A percentile compares a stretch with the other conserved stretches of the same genome.
phyloP scores from a whole-genome alignment of 2,329 filamentous ascomycete genomes.

The Trichophyton benhamiae region DNA sequence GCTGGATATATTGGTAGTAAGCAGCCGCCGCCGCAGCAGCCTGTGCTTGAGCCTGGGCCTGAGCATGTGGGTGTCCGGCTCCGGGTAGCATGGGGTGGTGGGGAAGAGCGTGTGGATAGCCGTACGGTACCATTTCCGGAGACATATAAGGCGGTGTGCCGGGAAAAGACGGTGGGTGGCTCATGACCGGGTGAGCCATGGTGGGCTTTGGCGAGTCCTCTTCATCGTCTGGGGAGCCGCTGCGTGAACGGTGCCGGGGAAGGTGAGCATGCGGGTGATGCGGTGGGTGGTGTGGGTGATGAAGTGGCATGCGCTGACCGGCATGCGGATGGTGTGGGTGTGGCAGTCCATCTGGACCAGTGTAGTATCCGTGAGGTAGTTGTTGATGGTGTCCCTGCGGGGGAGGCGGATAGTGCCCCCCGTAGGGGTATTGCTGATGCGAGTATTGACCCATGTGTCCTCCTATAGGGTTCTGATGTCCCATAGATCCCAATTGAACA shows the following conservation, averaged over 20 bases:
- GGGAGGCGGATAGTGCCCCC: conserved; percentile 9
- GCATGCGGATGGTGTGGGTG: conserved; percentile 4
- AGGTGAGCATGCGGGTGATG: conserved; percentile 5
- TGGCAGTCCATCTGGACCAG: conserved; percentile 7
- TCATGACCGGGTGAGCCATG: conserved; percentile 19
- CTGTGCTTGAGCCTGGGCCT: conserved; percentile 1
- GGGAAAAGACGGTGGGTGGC: conserved; percentile 14
- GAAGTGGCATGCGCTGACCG: conserved; percentile 8
- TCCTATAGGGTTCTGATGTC: conserved; percentile 6
- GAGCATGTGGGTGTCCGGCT: conserved; percentile 13
- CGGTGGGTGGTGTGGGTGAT: conserved; percentile 5
- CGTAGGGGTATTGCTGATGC: conserved; percentile 11
- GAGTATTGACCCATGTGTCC: conserved; percentile 8
- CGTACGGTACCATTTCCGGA: conserved; percentile 29
- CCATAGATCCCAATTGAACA: conserved; percentile 13
- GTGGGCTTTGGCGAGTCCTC: conserved; percentile 21
- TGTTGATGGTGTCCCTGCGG: conserved; percentile 5
- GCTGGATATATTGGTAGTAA: conserved; percentile 21
- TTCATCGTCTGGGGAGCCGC: conserved; percentile 18
- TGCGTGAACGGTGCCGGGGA: conserved; percentile 9
- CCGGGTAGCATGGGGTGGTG: not conserved
- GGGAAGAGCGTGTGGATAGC: conserved; percentile 5
- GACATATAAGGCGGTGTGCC: conserved; percentile 10
- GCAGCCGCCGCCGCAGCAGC: not conserved
- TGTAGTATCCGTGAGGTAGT: conserved; percentile 11